A percentile compares a stretch with the other conserved stretches of the same genome.
Conservation (phyloP, 371 early-diverging fungal species). For the Mucor mucedo region DNA sequence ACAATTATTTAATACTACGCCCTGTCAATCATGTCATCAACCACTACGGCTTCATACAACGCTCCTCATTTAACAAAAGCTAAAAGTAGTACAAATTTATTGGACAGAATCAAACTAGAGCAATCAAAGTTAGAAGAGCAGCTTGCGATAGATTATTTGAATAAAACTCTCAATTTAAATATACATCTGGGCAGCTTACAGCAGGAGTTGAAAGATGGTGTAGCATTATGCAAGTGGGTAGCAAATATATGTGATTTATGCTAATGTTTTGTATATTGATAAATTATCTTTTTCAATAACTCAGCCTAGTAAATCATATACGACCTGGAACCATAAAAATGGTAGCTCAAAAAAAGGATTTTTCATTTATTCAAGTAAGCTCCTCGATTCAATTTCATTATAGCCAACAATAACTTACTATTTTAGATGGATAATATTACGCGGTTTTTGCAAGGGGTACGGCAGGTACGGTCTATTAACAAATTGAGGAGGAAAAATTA, state of each 20-base stretch:
- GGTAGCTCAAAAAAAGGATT: constrained; percentile 63
- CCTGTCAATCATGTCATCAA: constrained; percentile 9
- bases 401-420: background rate
- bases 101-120: constrained; percentile 28
- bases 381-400: background rate
- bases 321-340: constrained; percentile 74
- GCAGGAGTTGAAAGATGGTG: constrained; percentile 74
- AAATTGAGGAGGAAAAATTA: background rate
- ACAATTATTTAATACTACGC: background rate
- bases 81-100: constrained; percentile 14
- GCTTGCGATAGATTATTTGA: constrained; percentile 35
- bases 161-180: constrained; percentile 20
- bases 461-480: constrained; percentile 37
- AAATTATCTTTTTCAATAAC: constrained; percentile 5
- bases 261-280: background rate
- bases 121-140: constrained; percentile 34
- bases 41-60: background rate
- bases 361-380: constrained; percentile 77
- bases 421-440: constrained; percentile 83
- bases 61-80: constrained; percentile 15
- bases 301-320: constrained; percentile 75
- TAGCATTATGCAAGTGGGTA: constrained; percentile 75
- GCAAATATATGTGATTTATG: background rate
- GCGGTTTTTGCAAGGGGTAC: constrained; percentile 67
- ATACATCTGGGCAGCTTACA: constrained; percentile 54